A percentile compares a stretch with the other conserved stretches of the same genome.
Conservation (phyloP, 192 early-diverging fungal species). For the Podila verticillata region DNA sequence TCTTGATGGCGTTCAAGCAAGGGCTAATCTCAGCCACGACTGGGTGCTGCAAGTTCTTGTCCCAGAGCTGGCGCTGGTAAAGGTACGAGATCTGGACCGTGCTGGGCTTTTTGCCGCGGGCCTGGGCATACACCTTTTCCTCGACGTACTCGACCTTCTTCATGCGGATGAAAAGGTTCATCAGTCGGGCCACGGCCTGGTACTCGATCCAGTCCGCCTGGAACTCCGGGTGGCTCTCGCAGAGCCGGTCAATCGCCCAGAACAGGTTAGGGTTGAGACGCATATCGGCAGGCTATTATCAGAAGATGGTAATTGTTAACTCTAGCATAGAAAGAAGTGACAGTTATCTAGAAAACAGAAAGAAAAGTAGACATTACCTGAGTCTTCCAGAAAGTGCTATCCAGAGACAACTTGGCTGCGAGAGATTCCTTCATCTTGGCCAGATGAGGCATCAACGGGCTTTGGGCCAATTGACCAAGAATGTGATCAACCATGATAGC, state of each 20-base stretch:
- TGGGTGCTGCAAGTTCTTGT: constrained; percentile 46
- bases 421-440: constrained; percentile 15
- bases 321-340: not conserved
- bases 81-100: constrained; percentile 40
- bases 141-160: constrained; percentile 42
- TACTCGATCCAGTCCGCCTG: constrained; percentile 34
- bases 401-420: constrained; percentile 21
- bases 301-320: not conserved
- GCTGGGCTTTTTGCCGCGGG: constrained; percentile 42
- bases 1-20: constrained; percentile 38
- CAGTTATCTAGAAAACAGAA: no score
- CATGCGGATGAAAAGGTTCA: constrained; percentile 43
- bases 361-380: constrained; percentile 18
- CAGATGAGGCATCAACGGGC: constrained; percentile 37
- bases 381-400: constrained; percentile 23
- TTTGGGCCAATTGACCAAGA: constrained; percentile 15
- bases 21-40: constrained; percentile 48
- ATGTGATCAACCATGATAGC: constrained; percentile 36
- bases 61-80: constrained; percentile 45
- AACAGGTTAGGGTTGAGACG: constrained; percentile 41
- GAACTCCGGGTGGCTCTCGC: constrained; percentile 12
- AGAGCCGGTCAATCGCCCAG: constrained; percentile 42
- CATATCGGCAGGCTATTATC: constrained; percentile 46
- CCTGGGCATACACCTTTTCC: constrained; percentile 38
- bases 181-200: constrained; percentile 32